Percentiles rank a stretch among this genome's conserved stretches.
Evolutionary conservation across 352 stramenopile species (phyloP).

Genomic region (Phytophthora pinifolia): DNA sequence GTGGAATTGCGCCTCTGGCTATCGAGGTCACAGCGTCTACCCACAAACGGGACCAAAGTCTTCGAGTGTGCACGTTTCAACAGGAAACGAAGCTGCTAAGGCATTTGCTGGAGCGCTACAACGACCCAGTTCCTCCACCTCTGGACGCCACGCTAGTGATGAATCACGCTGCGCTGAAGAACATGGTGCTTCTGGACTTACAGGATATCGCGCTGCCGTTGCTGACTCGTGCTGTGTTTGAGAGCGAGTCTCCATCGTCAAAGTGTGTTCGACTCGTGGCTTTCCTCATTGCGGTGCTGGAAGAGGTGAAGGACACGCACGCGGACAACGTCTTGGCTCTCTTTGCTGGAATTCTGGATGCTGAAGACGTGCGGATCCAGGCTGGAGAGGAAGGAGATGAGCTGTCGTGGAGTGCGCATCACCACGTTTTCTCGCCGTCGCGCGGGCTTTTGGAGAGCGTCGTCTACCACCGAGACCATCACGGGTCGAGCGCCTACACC

Average conservation of each 20-base stretch:
- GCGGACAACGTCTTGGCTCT: constrained; percentile 45
- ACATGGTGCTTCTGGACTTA: constrained; percentile 41
- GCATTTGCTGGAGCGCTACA: constrained; percentile 14
- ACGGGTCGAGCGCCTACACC: constrained; percentile 43
- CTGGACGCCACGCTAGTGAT: constrained; percentile 44
- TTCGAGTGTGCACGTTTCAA: constrained; percentile 20
- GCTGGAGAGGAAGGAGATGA: background rate
- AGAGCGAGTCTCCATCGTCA: constrained; percentile 7
- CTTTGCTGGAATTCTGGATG: constrained; percentile 43
- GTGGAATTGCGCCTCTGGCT: constrained; percentile 25
- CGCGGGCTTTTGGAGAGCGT: constrained; percentile 59
- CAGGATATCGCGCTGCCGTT: constrained; percentile 27
- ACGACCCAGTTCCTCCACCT: constrained; percentile 1
- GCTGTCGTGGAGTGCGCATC: constrained; percentile 32
- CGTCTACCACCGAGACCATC: constrained; percentile 62
- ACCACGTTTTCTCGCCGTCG: constrained; percentile 57
- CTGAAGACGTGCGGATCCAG: constrained; percentile 15
- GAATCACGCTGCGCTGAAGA: constrained; percentile 47
- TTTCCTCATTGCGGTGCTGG: constrained; percentile 57
- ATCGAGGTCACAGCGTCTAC: constrained; percentile 16
- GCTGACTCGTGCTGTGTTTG: constrained; percentile 22
- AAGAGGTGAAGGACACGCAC: constrained; percentile 60
- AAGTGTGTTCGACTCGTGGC: constrained; percentile 53
- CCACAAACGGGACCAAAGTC: constrained; percentile 1
- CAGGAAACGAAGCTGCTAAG: constrained; percentile 23